Evolutionary conservation across 75 land plant genomes (phyloP).

Genomic region (Picea sitchensis): DNA sequence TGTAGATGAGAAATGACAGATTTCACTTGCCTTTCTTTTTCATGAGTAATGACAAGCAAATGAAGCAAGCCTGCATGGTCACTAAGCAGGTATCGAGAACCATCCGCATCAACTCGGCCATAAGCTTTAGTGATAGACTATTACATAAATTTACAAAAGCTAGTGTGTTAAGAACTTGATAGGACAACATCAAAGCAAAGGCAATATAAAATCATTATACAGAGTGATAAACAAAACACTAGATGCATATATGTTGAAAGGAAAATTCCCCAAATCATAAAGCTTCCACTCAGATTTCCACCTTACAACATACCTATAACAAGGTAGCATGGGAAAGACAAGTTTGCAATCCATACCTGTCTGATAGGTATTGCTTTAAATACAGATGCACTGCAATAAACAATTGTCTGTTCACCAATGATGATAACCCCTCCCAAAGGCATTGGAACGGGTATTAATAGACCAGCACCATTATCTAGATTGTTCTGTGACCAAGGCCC

Average conservation of each 20-base stretch:
- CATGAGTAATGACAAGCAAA: constrained; percentile 95
- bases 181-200: background rate
- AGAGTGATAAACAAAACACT: too few species aligned
- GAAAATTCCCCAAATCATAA: background rate
- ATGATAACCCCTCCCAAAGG: constrained; percentile 97
- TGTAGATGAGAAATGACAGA: background rate
- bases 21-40: constrained; percentile 75
- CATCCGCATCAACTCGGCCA: constrained; percentile 99
- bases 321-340: background rate
- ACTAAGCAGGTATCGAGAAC: constrained; percentile 93
- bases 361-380: constrained; percentile 90
- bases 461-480: constrained; percentile 96
- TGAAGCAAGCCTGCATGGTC: constrained; percentile 88
- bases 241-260: background rate
- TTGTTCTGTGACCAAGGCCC: constrained; percentile 98
- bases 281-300: background rate
- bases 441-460: constrained; percentile 92
- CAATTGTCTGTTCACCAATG: constrained; percentile 98
- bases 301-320: background rate
- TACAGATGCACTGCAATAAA: constrained; percentile 82
- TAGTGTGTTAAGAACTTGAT: background rate
- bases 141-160: background rate
- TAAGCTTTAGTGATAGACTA: constrained; percentile 97
- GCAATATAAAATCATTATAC: background rate
- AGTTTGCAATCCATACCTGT: constrained; percentile 52